These are phyloP conservation scores for Xerocomellus chrysenteron DNA, from an alignment of 768 basidiomycete genomes.

Conservation along the genomic window DNA sequence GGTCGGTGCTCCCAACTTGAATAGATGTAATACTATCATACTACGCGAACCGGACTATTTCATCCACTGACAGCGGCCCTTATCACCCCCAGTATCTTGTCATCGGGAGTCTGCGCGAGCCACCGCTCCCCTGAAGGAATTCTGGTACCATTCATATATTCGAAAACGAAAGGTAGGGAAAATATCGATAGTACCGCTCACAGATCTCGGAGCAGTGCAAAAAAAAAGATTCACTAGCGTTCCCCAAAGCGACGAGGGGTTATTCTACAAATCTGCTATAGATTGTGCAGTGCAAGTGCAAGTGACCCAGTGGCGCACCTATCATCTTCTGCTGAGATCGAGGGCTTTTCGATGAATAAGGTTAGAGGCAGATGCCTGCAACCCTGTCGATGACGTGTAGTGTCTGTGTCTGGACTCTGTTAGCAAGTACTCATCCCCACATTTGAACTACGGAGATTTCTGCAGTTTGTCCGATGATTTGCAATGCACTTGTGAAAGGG, in stretches of 20 bases:
- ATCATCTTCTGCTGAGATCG: constrained; percentile 10
- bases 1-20: neutral
- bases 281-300: neutral
- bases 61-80: too few species aligned
- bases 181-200: neutral
- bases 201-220: neutral
- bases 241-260: neutral
- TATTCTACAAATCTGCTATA: too few species aligned
- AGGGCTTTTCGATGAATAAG: constrained; percentile 4
- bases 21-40: neutral
- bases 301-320: neutral
- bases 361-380: constrained; percentile 1
- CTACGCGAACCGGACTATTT: neutral
- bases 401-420: neutral
- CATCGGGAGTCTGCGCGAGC: neutral
- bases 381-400: constrained; percentile 11
- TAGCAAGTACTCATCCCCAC: neutral
- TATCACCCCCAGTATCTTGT: neutral
- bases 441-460: constrained; percentile 1
- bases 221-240: neutral
- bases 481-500: neutral
- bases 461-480: neutral
- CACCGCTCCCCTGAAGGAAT: neutral
- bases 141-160: neutral
- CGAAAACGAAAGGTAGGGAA: neutral